Conservation (phyloP, 1,284 basidiomycete genomes). For the Bjerkandera adusta region DNA sequence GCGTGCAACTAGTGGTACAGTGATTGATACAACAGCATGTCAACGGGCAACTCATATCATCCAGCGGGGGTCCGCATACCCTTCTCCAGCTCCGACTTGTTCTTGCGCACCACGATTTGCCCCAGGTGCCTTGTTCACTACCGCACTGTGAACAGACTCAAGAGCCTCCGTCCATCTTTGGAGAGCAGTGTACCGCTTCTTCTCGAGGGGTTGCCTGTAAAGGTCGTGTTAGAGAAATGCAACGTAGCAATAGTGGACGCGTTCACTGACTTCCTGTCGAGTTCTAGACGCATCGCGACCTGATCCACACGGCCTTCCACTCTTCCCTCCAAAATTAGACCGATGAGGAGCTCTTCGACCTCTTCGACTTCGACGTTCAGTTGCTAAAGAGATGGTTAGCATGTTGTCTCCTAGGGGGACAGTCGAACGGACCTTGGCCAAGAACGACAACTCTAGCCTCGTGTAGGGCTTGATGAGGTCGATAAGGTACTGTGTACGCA, state of each 20-base stretch:
- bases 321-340: conserved; percentile 92
- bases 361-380: conserved; percentile 86
- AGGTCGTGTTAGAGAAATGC: neutral
- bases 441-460: conserved; percentile 86
- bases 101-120: conserved; percentile 27
- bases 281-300: conserved; percentile 87
- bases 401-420: no score
- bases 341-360: conserved; percentile 91
- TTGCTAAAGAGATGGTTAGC: conserved; percentile 59
- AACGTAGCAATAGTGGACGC: conserved; percentile 3
- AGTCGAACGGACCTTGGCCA: conserved; percentile 68
- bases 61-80: conserved; percentile 14
- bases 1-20: neutral
- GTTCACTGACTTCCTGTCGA: conserved; percentile 77
- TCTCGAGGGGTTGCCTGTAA: conserved; percentile 76
- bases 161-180: conserved; percentile 81
- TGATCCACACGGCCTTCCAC: conserved; percentile 96
- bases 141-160: conserved; percentile 65
- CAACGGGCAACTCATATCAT: neutral
- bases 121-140: conserved; percentile 69
- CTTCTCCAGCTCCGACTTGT: conserved; percentile 9
- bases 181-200: conserved; percentile 80
- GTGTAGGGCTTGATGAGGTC: conserved; percentile 98
- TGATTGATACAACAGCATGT: conserved; percentile 2
- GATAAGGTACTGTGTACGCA: conserved; percentile 95